Base-by-base conservation (phyloP, 371 early-diverging fungal species). In the Rhizopus arrhizus region DNA sequence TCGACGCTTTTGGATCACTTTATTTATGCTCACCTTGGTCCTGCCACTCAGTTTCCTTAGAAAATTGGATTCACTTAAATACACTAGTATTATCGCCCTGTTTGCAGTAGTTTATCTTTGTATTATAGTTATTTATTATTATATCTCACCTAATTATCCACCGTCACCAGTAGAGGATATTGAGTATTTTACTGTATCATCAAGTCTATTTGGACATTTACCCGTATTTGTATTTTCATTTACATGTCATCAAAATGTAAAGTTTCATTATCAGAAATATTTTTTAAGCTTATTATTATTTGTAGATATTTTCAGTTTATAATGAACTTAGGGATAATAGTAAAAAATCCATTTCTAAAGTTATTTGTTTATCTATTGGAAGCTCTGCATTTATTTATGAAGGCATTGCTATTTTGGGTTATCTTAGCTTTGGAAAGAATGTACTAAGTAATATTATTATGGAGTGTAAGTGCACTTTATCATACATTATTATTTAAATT, bases 191-290 rank as follows among this genome's bases (percentile, higher is more conserved):
- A 73, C 74, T 11, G 54, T 92, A 15, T 65, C 82, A 5, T 66
- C 74, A 12, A 69, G 76, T 9, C 92, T 97, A 69, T 86, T 98
- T 51, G 85, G 84, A n/a, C 87, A 86, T 5, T 71, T 99, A 28
- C 99, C 99, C 2, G 92, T 99, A 48, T 99, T 99, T 85, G 95
- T 99, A 13, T 99, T 99, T 86, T 92, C 96, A 16, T 75, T 99
- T 64, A 87, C 89, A 15, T 87, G 99, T 67, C 99, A 97, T 69
- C 96, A 96, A 73, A 69, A 69, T 58, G 69, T 66, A 63, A 48
- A 65, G 40, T 22, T 69, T 68, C 22, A 56, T 46, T 38, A 31
- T 38, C 28, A 10, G 36, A 48, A 40, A 6, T 38, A 52, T 3
- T 45, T 1, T 15, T 28, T 5, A 33, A 15, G 40, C 29, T 51